phyloP scores from a whole-genome alignment of 1,139 yeast species.

The Hemisphaericaspora subhashii region DNA sequence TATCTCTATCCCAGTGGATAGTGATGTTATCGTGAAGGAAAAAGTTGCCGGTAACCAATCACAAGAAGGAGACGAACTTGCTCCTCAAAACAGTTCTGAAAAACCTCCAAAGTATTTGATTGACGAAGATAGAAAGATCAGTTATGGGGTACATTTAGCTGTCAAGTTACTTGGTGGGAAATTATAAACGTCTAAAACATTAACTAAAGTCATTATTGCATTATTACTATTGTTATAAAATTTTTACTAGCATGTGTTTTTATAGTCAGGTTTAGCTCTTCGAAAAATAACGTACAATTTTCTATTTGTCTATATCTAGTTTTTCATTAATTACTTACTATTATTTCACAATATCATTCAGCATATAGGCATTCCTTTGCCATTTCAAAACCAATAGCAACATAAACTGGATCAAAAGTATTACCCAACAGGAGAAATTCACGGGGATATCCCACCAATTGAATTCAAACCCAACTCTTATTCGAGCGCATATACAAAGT shows the following conservation, averaged over 20 bases:
- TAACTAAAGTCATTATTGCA: neutral
- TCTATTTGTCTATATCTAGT: neutral
- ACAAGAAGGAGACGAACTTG: constrained; percentile 18
- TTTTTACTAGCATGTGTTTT: no score
- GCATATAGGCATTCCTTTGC: neutral
- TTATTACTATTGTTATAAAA: no score
- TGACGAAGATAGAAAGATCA: constrained; percentile 58
- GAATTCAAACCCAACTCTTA: neutral
- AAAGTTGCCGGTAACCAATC: no score
- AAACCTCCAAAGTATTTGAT: constrained; percentile 29
- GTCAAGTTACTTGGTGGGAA: constrained; percentile 66
- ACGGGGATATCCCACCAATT: constrained; percentile 28
- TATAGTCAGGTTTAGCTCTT: no score
- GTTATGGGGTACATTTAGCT: constrained; percentile 62
- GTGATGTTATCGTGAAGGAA: constrained; percentile 11
- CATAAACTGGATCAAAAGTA: constrained; percentile 10
- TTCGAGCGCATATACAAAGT: neutral
- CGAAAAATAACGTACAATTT: no score
- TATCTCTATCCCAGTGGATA: constrained; percentile 12
- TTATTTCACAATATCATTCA: neutral
- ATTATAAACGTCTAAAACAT: constrained; percentile 33
- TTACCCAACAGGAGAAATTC: constrained; percentile 25
- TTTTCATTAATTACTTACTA: no score
- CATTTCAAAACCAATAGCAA: constrained; percentile 8
- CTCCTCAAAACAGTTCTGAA: constrained; percentile 10